Base-by-base conservation (phyloP, 139 green algal species). In the Closterium sp. region DNA sequence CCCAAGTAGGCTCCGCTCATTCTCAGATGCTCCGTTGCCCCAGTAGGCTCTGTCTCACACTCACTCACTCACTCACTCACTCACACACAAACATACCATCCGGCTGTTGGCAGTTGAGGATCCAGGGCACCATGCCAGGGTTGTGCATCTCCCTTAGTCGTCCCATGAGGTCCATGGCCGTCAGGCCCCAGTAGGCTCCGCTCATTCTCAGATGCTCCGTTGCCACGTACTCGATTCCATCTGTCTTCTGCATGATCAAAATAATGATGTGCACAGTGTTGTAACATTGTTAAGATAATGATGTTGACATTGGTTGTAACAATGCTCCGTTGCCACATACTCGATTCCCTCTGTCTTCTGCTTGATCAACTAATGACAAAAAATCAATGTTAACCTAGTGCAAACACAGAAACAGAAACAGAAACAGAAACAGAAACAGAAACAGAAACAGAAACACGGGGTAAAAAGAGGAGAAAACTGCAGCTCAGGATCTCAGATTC, bases 171-270 rank as follows among this genome's bases (percentile, higher is more conserved):
- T 95, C 88, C 95, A 99, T 95, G 6, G 97, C 97, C 8, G 97
- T 97, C 7, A 99, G 90, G n/a, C 97, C 98, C 98, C 98, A 99
- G 94, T 99, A 99, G 84, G 98, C 96, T 64, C 98, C 98, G 87
- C 96, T 98, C 96, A 99, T 96, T 86, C 98, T 96, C 64, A 99
- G 98, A 93, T 99, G 98, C 93, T 99, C 98, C 2, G 97, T 99
- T 1, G 95, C 95, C 30, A 97, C 96, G 90, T 95, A 97, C 93
- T 97, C 96, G 19, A 97, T 43, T 3, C 30, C 91, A 7, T 91
- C 84, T 30, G n/a, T 86, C 25, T 33, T 86, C 83, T 86, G 25
- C 83, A 86, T 25, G 30, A 76, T 28, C 55, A 28, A 28, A 28
- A 69, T 69, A 16, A 16, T 25, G 23, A 69, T 69, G 4, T 76